Evolutionary conservation across 768 basidiomycete genomes (phyloP).

Genomic region (Boletus rubescentipes): DNA sequence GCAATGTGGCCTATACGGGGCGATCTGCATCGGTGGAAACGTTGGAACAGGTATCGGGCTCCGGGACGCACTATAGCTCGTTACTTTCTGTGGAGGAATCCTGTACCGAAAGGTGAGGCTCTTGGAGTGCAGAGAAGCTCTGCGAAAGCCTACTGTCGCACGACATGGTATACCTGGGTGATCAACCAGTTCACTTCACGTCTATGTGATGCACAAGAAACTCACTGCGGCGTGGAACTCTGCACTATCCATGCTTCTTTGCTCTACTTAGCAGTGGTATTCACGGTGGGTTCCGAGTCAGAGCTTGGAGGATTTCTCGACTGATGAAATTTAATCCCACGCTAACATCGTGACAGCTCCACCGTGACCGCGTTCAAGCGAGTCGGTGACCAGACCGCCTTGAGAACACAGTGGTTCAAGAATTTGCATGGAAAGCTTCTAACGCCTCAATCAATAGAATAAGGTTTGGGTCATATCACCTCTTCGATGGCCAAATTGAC

Average conservation of each 20-base stretch:
- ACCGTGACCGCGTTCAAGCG: too few relatives aligned
- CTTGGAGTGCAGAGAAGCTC: background rate
- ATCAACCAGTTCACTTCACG: background rate
- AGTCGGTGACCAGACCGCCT: background rate
- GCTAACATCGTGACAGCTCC: background rate
- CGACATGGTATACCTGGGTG: conserved; percentile 66
- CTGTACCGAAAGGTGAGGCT: conserved; percentile 12
- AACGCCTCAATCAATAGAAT: background rate
- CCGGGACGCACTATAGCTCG: conserved; percentile 61
- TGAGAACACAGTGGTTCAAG: background rate
- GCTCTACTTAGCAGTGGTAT: background rate
- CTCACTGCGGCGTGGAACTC: conserved; percentile 62
- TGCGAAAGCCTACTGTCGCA: conserved; percentile 43
- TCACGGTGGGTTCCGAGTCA: too few relatives aligned
- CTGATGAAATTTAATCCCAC: background rate
- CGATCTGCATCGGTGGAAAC: background rate
- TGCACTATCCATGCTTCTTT: conserved; percentile 49
- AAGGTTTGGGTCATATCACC: background rate
- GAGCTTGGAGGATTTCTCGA: background rate
- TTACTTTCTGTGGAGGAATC: conserved; percentile 67
- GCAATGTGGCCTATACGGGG: conserved; percentile 65
- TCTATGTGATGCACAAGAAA: background rate
- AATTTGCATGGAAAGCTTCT: background rate
- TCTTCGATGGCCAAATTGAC: background rate
- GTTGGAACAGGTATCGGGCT: background rate